A percentile compares a stretch with the other conserved stretches of the same genome.
phyloP scores from a whole-genome alignment of 2,329 filamentous ascomycete species.

The Cladosporium sp. region DNA sequence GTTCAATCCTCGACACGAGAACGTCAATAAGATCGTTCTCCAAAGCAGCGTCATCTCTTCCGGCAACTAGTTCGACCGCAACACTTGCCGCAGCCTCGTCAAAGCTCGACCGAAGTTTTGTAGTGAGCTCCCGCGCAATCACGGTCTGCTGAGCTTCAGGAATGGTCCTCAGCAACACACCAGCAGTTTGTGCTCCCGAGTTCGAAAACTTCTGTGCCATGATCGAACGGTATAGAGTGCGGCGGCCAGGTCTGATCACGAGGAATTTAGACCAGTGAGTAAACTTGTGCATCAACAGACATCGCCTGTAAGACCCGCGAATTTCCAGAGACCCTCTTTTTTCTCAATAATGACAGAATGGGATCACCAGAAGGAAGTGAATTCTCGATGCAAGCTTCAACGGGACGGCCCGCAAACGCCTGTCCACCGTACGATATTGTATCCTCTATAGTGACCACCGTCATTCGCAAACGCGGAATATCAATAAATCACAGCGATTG shows the following conservation, averaged over 20 bases:
- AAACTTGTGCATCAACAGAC: neutral
- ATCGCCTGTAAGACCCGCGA: neutral
- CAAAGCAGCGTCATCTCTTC: neutral
- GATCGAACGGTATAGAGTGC: neutral
- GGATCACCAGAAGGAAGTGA: neutral
- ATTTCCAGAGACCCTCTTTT: neutral
- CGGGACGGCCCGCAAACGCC: too few relatives aligned
- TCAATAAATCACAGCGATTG: too few relatives aligned
- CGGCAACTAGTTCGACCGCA: neutral
- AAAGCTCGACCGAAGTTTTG: neutral
- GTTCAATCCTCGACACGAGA: constrained; percentile 1
- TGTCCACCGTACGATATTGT: too few relatives aligned
- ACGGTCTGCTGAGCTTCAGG: constrained; percentile 1
- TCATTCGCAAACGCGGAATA: too few relatives aligned
- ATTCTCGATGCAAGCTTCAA: neutral
- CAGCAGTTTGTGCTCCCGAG: constrained; percentile 7
- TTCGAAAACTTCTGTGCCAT: constrained; percentile 9
- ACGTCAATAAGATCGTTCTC: constrained; percentile 2
- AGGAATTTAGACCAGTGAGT: neutral
- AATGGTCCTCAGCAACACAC: constrained; percentile 6
- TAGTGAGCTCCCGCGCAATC: neutral
- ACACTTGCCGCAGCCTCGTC: constrained; percentile 8
- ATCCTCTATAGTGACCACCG: too few relatives aligned
- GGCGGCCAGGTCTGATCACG: too few relatives aligned
- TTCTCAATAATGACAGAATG: neutral